A percentile compares a stretch with the other conserved stretches of the same genome.
Conservation (phyloP, 2,329 filamentous ascomycete genomes). For the Tolypocladium paradoxum region DNA sequence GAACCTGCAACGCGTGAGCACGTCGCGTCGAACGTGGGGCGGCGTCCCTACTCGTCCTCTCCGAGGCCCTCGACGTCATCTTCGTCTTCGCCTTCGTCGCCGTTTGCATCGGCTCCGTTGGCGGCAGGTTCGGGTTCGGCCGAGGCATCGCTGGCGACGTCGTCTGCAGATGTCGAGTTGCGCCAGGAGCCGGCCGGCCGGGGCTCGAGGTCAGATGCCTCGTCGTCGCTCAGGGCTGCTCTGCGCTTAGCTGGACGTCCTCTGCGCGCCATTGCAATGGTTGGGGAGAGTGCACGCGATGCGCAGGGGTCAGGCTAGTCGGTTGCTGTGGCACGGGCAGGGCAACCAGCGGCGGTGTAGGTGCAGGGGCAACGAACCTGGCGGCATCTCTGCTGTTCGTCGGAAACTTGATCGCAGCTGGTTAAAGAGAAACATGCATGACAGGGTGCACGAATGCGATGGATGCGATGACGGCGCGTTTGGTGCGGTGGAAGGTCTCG, state of each 20-base stretch:
- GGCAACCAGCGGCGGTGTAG: too few relatives aligned
- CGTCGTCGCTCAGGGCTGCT: slow-evolving; percentile 27
- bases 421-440: slow-evolving; percentile 3
- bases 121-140: background rate
- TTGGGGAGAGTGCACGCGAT: background rate
- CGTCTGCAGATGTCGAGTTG: slow-evolving; percentile 12
- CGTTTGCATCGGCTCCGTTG: slow-evolving; percentile 9
- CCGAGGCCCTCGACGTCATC: slow-evolving; percentile 25
- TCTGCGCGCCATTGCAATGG: slow-evolving; percentile 4
- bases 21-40: slow-evolving; percentile 11
- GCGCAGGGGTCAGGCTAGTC: too few relatives aligned
- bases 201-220: slow-evolving; percentile 20
- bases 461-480: background rate
- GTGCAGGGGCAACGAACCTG: slow-evolving; percentile 12
- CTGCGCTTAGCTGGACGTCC: slow-evolving; percentile 8
- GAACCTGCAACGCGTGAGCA: slow-evolving; percentile 36
- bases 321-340: background rate
- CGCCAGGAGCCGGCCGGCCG: slow-evolving; percentile 12
- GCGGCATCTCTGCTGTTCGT: slow-evolving; percentile 11
- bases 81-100: slow-evolving; percentile 21
- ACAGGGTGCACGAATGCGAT: background rate
- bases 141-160: slow-evolving; percentile 6
- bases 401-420: background rate
- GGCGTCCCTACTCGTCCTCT: slow-evolving; percentile 31
- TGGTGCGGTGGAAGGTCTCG: background rate